phyloP scores from a whole-genome alignment of 2,329 filamentous ascomycete species.

The Emydomyces testavorans region DNA sequence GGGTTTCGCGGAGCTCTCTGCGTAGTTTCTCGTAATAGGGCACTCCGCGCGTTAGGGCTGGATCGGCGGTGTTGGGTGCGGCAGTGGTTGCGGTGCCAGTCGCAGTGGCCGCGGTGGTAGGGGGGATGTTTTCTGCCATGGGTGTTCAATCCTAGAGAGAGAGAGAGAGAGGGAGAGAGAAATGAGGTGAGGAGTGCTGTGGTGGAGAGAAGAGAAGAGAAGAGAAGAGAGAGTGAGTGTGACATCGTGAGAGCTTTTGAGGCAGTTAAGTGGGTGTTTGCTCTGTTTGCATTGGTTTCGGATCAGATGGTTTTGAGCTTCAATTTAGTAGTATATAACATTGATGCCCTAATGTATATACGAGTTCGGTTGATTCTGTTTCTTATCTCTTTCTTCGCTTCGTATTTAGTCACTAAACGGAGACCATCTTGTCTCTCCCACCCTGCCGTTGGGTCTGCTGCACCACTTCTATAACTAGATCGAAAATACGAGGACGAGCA shows the following conservation, averaged over 20 bases:
- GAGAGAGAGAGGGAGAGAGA: background rate
- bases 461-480: background rate
- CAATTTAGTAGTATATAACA: too few relatives aligned
- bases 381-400: too few relatives aligned
- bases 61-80: conserved; percentile 16
- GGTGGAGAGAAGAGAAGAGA: too few relatives aligned
- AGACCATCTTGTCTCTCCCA: too few relatives aligned
- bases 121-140: conserved; percentile 35
- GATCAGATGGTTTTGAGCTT: too few relatives aligned
- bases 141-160: background rate
- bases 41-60: conserved; percentile 32
- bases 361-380: too few relatives aligned
- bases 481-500: background rate
- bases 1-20: conserved; percentile 53
- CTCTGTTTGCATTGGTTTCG: conserved; percentile 1
- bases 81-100: conserved; percentile 17
- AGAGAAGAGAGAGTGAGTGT: background rate
- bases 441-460: too few relatives aligned
- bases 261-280: background rate
- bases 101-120: conserved; percentile 15
- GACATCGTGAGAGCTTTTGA: background rate
- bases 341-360: too few relatives aligned
- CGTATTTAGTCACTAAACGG: too few relatives aligned
- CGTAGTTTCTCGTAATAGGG: conserved; percentile 65
- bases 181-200: background rate